Percentiles rank a stretch among this genome's conserved stretches.
phyloP scores from a whole-genome alignment of 2,329 filamentous ascomycete species.

The Aspergillus fischeri region DNA sequence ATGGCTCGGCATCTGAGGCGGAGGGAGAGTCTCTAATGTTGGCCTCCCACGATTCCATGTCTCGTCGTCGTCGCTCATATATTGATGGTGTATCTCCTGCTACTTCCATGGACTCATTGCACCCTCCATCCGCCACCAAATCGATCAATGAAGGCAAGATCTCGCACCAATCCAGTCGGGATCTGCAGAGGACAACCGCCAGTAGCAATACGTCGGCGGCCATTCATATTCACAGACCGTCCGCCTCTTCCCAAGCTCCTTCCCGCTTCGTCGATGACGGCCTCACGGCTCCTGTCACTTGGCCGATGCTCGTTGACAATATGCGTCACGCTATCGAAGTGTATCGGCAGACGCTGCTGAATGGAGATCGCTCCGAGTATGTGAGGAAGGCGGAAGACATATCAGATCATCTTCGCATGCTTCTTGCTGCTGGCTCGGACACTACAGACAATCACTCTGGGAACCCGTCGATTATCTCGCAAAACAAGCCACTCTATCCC shows the following conservation, averaged over 20 bases:
- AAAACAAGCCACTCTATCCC: slow-evolving; percentile 93
- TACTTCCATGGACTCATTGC: slow-evolving; percentile 87
- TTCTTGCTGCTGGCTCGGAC: slow-evolving; percentile 92
- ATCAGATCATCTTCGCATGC: slow-evolving; percentile 86
- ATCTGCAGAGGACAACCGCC: slow-evolving; percentile 33
- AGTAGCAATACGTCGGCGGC: slow-evolving; percentile 54
- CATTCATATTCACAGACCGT: slow-evolving; percentile 44
- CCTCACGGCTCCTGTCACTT: slow-evolving; percentile 74
- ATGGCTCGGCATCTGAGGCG: slow-evolving; percentile 81
- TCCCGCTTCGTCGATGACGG: slow-evolving; percentile 88
- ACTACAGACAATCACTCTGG: slow-evolving; percentile 99
- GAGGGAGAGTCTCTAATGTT: slow-evolving; percentile 73
- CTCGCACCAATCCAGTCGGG: slow-evolving; percentile 15
- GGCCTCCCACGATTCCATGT: slow-evolving; percentile 64
- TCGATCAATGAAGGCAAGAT: slow-evolving; percentile 52
- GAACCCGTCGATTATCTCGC: slow-evolving; percentile 98
- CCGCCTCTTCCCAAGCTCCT: slow-evolving; percentile 55
- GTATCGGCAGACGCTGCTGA: slow-evolving; percentile 85
- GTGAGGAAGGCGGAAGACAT: slow-evolving; percentile 96
- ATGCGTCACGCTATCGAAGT: slow-evolving; percentile 88
- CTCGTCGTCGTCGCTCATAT: slow-evolving; percentile 63
- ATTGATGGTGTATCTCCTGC: slow-evolving; percentile 74
- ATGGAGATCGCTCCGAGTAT: slow-evolving; percentile 80
- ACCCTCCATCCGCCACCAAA: slow-evolving; percentile 59
- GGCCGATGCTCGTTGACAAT: slow-evolving; percentile 84